Conservation (phyloP, 179 eudicot genomes). For the Gypsophila paniculata region DNA sequence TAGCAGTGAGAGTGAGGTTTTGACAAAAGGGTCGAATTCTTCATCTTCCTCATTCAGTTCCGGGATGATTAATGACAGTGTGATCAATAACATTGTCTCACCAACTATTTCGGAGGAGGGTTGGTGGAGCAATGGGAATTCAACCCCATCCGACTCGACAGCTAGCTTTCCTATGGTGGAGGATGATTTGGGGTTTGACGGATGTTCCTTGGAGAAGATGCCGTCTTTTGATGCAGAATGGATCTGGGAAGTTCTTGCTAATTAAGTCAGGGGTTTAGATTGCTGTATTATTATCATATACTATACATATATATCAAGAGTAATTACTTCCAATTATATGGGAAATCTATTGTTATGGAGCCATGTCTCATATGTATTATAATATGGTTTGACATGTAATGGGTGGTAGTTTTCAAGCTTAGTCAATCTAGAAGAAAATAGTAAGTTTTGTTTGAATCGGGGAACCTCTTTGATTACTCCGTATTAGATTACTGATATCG, state of each 20-base stretch:
- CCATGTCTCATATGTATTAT: slow-evolving; percentile 16
- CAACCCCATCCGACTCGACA: slow-evolving; percentile 40
- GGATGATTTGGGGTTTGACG: slow-evolving; percentile 39
- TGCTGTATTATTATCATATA: neutral
- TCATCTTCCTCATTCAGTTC: slow-evolving; percentile 34
- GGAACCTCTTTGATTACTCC: neutral
- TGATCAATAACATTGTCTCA: slow-evolving; percentile 32
- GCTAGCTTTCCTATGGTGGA: slow-evolving; percentile 28
- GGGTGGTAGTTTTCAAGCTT: neutral
- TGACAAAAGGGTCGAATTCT: slow-evolving; percentile 24
- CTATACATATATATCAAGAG: neutral
- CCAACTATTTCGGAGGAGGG: slow-evolving; percentile 51
- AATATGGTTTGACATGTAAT: slow-evolving; percentile 18
- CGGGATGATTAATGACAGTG: slow-evolving; percentile 29
- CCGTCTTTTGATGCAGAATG: slow-evolving; percentile 80
- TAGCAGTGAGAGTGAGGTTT: slow-evolving; percentile 23
- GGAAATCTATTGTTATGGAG: neutral
- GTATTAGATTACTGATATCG: neutral
- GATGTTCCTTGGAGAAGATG: slow-evolving; percentile 56
- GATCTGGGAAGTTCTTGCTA: slow-evolving; percentile 84
- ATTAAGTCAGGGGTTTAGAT: slow-evolving; percentile 26
- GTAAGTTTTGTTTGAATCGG: neutral
- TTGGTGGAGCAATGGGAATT: slow-evolving; percentile 39
- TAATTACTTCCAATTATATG: neutral
- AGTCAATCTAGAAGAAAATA: slow-evolving; percentile 2